Evolutionary conservation across 2,329 filamentous ascomycete species (phyloP), one percentile per base, ranked within the genome.

Genomic region (Neospermospora avenae): DNA sequence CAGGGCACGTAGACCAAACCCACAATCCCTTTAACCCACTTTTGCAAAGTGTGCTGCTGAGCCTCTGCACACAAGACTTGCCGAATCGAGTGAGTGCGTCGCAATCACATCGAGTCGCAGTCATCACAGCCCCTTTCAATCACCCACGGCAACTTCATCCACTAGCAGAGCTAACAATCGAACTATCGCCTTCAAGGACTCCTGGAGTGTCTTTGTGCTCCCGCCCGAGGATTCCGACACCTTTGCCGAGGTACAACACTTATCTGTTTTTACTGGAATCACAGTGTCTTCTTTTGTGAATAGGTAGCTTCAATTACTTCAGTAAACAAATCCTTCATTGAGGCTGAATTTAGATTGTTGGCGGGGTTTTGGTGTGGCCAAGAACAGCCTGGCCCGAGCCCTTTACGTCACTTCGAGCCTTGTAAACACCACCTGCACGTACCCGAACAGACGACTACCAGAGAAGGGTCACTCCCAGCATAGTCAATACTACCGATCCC

Each of bases 51-150:
- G 24, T 37, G 4, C 20, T n/a, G 31, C 48, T 37, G 31, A 51
- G 31, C n/a, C 48, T 37, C 31, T 5, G 25, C 58, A 41, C 35
- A 41, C 35, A 57, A 56, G 39, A 49, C 13, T 52, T 60, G 31
- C 58, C 45, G 37, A 20, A 48, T 60, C 31, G 22, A 60, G 58
- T 57, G 35, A 53, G 34, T 49, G 54, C 52, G 24, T 53, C 58
- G 28, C 48, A 51, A 51, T 51, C 28, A 31, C 18, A 35, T 28
- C 48, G 28, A 51, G 48, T 31, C 58, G 41, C 54, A 57, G 52
- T 51, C 58, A 55, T 54, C 58, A 52, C 56, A 58, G 56, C 56
- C 56, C 39, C 56, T 18, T 49, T 58, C n/a, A 10, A 31, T 31
- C 28, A 31, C 34, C 37, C 18, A 35, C 14, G 48, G 56, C 37